Evolutionary conservation across 2,329 filamentous ascomycete species (phyloP).

Genomic region (Scleromitrula shiraiana): DNA sequence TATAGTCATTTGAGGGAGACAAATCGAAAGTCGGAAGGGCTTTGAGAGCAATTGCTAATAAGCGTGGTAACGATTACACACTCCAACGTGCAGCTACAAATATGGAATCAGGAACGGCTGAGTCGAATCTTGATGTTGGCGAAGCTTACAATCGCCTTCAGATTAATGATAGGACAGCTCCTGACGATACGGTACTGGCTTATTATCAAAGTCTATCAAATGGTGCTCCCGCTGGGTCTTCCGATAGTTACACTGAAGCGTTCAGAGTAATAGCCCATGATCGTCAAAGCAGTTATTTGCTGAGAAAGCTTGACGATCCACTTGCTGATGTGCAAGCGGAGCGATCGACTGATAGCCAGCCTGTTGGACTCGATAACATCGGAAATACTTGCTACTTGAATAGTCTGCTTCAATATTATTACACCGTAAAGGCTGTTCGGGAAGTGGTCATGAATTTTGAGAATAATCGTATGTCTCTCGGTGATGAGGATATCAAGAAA

Average conservation of each 20-base stretch:
- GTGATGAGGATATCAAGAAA: slow-evolving; percentile 51
- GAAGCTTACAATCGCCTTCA: slow-evolving; percentile 30
- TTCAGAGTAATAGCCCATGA: slow-evolving; percentile 27
- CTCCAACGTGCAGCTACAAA: slow-evolving; percentile 23
- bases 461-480: slow-evolving; percentile 58
- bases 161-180: slow-evolving; percentile 18
- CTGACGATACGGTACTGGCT: slow-evolving; percentile 27
- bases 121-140: slow-evolving; percentile 19
- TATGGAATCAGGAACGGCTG: slow-evolving; percentile 23
- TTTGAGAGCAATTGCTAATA: slow-evolving; percentile 25
- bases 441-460: slow-evolving; percentile 74
- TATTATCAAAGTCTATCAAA: slow-evolving; percentile 27
- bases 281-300: slow-evolving; percentile 26
- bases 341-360: slow-evolving; percentile 44
- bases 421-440: slow-evolving; percentile 75
- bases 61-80: slow-evolving; percentile 20
- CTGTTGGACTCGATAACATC: slow-evolving; percentile 84
- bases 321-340: slow-evolving; percentile 25
- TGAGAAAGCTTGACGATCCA: slow-evolving; percentile 29
- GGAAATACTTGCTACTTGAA: slow-evolving; percentile 98
- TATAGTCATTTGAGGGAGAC: slow-evolving; percentile 25
- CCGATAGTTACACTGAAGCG: slow-evolving; percentile 28
- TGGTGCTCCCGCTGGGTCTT: slow-evolving; percentile 24
- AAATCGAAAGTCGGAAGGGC: slow-evolving; percentile 26
- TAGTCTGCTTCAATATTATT: slow-evolving; percentile 91